phyloP scores from a whole-genome alignment of 1,139 yeast genomes.

The Candida tetrigidarum region DNA sequence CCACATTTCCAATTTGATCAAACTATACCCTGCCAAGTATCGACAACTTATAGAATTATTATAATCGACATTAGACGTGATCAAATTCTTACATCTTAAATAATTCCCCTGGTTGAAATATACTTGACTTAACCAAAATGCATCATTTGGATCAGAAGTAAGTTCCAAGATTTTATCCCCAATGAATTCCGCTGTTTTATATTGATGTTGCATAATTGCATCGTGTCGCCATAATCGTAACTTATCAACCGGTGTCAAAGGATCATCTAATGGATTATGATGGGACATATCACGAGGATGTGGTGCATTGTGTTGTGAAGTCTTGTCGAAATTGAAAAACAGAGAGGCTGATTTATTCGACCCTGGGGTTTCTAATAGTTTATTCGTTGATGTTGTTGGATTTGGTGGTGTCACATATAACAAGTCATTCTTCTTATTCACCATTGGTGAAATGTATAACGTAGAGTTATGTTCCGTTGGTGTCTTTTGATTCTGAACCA shows the following conservation, averaged over 20 bases:
- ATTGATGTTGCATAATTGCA: slow-evolving; percentile 91
- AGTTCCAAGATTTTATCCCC: slow-evolving; percentile 87
- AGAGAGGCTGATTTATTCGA: slow-evolving; percentile 36
- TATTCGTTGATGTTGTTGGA: slow-evolving; percentile 32
- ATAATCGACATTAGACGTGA: slow-evolving; percentile 44
- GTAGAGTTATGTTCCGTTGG: slow-evolving; percentile 62
- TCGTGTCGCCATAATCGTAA: slow-evolving; percentile 93
- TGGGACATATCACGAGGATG: slow-evolving; percentile 9
- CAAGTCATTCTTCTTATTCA: slow-evolving; percentile 49
- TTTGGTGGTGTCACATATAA: slow-evolving; percentile 59
- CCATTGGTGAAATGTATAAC: slow-evolving; percentile 63
- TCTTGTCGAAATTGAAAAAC: slow-evolving; percentile 40
- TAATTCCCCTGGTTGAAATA: slow-evolving; percentile 76
- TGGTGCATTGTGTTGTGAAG: slow-evolving; percentile 21
- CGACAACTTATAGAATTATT: slow-evolving; percentile 70
- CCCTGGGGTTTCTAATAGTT: slow-evolving; percentile 48
- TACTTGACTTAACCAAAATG: slow-evolving; percentile 96
- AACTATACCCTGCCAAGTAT: slow-evolving; percentile 78
- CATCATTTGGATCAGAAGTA: slow-evolving; percentile 88
- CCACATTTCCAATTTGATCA: slow-evolving; percentile 74
- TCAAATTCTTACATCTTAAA: slow-evolving; percentile 74
- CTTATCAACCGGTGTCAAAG: slow-evolving; percentile 79
- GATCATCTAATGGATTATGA: slow-evolving; percentile 13
- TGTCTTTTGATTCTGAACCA: slow-evolving; percentile 41
- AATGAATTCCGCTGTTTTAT: slow-evolving; percentile 85